Conservation (phyloP, 78 protist genomes). For the Dictyostelium intermedium region DNA sequence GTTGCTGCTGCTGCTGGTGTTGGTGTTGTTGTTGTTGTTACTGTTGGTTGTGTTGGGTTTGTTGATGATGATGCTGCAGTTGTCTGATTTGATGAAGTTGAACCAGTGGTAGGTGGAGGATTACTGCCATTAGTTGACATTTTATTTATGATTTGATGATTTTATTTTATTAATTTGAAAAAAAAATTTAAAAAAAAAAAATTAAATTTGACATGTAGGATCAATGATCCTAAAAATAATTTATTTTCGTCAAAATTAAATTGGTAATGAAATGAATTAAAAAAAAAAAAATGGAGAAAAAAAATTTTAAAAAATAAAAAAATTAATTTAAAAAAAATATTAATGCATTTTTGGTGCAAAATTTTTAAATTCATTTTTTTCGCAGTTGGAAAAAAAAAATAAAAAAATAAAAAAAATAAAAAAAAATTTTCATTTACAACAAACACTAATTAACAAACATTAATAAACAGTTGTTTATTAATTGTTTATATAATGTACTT, state of each 20-base stretch:
- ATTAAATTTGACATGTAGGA: not conserved
- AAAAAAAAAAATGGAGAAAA: not conserved
- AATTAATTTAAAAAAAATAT: not conserved
- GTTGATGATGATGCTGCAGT: too few species aligned
- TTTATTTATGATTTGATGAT: not conserved
- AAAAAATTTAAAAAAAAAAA: not conserved
- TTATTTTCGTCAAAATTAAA: not conserved
- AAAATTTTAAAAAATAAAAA: not conserved
- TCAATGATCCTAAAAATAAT: not conserved
- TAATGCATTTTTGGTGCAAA: not conserved
- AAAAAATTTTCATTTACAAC: too few species aligned
- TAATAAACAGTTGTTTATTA: too few species aligned
- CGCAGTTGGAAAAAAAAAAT: not conserved
- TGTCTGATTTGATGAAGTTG: too few species aligned
- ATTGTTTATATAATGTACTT: too few species aligned
- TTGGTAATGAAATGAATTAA: not conserved
- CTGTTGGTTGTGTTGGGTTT: not conserved
- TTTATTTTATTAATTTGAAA: not conserved
- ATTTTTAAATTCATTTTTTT: not conserved
- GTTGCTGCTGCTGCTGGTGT: not conserved
- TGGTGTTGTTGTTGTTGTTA: not conserved
- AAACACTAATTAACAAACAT: too few species aligned
- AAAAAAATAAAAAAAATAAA: not conserved
- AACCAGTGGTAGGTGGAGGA: not conserved
- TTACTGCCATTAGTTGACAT: not conserved